Percentiles rank a stretch among this genome's conserved stretches.
phyloP scores from a whole-genome alignment of 2,329 filamentous ascomycete species.

The Cryphonectria carpinicola region DNA sequence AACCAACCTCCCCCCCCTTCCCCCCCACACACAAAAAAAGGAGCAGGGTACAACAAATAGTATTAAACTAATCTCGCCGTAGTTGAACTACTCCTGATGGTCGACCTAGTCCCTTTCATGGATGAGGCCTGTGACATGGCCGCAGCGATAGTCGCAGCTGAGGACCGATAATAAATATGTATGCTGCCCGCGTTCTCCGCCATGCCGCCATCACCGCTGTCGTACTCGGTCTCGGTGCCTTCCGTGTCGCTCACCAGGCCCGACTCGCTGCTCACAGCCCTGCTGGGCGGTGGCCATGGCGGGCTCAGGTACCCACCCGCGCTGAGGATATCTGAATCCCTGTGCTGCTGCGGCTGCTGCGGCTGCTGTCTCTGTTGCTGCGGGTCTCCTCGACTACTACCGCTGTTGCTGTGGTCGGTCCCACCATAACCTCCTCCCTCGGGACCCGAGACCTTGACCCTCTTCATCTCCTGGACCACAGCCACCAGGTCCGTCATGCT shows the following conservation, averaged over 20 bases:
- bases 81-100: conserved; percentile 6
- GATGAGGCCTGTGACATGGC: conserved; percentile 19
- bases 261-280: not conserved
- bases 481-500: conserved; percentile 22
- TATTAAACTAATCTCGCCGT: conserved; percentile 15
- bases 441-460: not conserved
- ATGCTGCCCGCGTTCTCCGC: conserved; percentile 13
- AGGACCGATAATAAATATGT: conserved; percentile 20
- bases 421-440: not conserved
- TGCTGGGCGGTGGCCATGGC: conserved; percentile 3
- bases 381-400: not conserved
- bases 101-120: not conserved
- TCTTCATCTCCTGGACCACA: conserved; percentile 7
- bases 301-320: not conserved
- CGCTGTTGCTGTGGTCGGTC: not conserved
- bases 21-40: too few relatives aligned
- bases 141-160: conserved; percentile 17
- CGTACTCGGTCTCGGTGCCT: conserved; percentile 13
- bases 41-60: not conserved
- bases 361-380: not conserved
- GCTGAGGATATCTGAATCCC: not conserved
- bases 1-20: too few relatives aligned
- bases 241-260: conserved; percentile 5
- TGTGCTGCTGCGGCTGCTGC: not conserved
- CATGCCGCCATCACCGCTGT: not conserved